A percentile compares a stretch with the other conserved stretches of the same genome.
These are phyloP conservation scores for Aureobasidium sp. DNA, from an alignment of 2,329 filamentous ascomycete species.

Conservation along the genomic window DNA sequence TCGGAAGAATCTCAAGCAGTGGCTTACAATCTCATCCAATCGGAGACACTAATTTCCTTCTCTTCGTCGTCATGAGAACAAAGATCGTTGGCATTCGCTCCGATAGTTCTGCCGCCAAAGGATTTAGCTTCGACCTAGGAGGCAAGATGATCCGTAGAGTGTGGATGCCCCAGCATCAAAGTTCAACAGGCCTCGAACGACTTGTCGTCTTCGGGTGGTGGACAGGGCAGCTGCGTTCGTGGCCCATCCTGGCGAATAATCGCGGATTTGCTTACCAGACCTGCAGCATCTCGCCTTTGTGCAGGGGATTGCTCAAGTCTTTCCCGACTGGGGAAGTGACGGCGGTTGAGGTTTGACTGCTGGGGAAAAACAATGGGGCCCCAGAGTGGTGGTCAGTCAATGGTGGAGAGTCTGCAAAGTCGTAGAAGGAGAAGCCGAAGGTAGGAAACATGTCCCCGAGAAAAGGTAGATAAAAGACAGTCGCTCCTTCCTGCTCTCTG, in stretches of 20 bases:
- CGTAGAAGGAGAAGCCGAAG: not conserved
- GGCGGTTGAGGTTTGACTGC: not conserved
- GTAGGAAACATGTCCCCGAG: conserved; percentile 12
- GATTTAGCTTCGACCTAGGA: not conserved
- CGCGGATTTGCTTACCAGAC: not conserved
- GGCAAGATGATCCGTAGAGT: conserved; percentile 7
- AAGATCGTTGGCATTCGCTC: not conserved
- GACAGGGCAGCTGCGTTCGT: not conserved
- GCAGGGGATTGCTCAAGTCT: not conserved
- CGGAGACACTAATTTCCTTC: not conserved
- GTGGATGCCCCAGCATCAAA: not conserved
- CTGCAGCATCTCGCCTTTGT: not conserved
- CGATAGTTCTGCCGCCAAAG: not conserved
- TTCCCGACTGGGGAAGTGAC: not conserved
- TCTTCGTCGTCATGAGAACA: not conserved
- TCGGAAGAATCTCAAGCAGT: not conserved
- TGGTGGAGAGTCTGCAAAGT: not conserved
- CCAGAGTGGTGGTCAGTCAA: not conserved
- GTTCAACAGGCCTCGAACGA: not conserved
- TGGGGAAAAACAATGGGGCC: not conserved
- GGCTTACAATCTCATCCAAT: not conserved
- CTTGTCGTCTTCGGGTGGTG: not conserved
- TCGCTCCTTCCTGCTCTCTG: not conserved
- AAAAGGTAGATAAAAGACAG: conserved; percentile 5
- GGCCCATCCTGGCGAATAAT: not conserved